Evolutionary conservation across 106 monocot genomes (phyloP), one percentile per base, ranked within the genome.

Genomic region (Xerophyta viscosa): DNA sequence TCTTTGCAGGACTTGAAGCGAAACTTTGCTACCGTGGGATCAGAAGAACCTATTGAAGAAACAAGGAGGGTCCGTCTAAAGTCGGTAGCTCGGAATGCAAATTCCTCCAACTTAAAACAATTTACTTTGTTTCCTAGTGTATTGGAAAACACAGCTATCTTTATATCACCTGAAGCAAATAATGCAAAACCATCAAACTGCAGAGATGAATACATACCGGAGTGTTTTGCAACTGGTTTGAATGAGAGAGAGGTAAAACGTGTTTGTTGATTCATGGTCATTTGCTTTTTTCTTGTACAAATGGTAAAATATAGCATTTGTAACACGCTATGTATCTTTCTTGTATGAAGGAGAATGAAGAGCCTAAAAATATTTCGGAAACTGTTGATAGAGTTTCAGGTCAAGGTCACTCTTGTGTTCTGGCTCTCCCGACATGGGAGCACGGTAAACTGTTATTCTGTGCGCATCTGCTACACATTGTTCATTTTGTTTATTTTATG

Each of bases 1-100:
- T 56, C 2, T 10, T 0, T 61, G 54, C 60, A 76, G 76, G 37
- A 30, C 49, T 37, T 52, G 23, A 66, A 66, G 43, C 41, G 77
- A 46, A 56, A 57, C 6, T 27, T 37, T 36, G 21, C 46, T 50
- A 24, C 54, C 13, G 12, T 45, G 33, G 31, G 22, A 22, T 31
- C 55, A 12, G 23, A 24, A 66, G 49, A 66, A 19, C 29, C 54
- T 24, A 30, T 42, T 18, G 59, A 60, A 15, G 52, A 69, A 64
- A 37, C 50, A 36, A 44, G 52, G 6, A 57, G 24, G 41, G 57
- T 64, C 23, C 53, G 48, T 36, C 15, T 22, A 7, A 64, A 48
- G 28, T 44, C 29, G 20, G 15, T 31, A 29, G 52, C 52, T 24
- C 26, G 41, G 41, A 36, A 51, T 45, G 17, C 37, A 24, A 58